These are phyloP conservation scores for Didymella pinodella DNA, from an alignment of 2,329 filamentous ascomycete genomes.

Conservation along the genomic window DNA sequence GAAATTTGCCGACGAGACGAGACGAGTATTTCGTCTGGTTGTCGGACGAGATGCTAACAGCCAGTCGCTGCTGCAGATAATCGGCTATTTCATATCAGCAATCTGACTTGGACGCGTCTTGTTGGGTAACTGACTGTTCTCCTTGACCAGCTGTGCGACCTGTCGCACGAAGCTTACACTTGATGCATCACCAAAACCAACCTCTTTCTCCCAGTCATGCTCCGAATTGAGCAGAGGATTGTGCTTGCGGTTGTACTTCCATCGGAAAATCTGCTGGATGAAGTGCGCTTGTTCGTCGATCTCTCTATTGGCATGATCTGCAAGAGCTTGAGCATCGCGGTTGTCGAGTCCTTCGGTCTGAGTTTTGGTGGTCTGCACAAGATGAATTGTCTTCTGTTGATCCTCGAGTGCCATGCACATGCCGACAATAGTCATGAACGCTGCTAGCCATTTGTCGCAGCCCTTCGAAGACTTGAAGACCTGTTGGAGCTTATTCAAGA, in stretches of 20 bases:
- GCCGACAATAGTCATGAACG: slow-evolving; percentile 57
- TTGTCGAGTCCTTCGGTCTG: slow-evolving; percentile 39
- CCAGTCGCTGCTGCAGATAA: slow-evolving; percentile 49
- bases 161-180: slow-evolving; percentile 49
- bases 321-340: slow-evolving; percentile 43
- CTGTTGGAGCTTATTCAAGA: slow-evolving; percentile 58
- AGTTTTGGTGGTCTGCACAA: slow-evolving; percentile 53
- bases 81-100: slow-evolving; percentile 43
- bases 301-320: slow-evolving; percentile 52
- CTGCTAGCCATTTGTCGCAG: slow-evolving; percentile 55
- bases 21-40: slow-evolving; percentile 54
- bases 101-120: background rate
- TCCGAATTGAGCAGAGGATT: slow-evolving; percentile 51
- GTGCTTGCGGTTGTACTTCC: slow-evolving; percentile 57
- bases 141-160: slow-evolving; percentile 51
- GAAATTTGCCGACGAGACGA: slow-evolving; percentile 54
- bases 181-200: slow-evolving; percentile 45
- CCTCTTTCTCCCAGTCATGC: slow-evolving; percentile 51
- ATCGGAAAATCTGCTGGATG: slow-evolving; percentile 56
- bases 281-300: slow-evolving; percentile 57
- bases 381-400: slow-evolving; percentile 56
- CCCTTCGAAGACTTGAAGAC: slow-evolving; percentile 56
- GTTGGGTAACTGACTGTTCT: slow-evolving; percentile 51
- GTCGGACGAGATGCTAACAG: slow-evolving; percentile 49
- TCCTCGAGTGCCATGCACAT: slow-evolving; percentile 59